Percentiles rank a stretch among this genome's conserved stretches.
Conservation (phyloP, 495 filamentous ascomycete species). For the Pseudoneurospora amorphoporcata region DNA sequence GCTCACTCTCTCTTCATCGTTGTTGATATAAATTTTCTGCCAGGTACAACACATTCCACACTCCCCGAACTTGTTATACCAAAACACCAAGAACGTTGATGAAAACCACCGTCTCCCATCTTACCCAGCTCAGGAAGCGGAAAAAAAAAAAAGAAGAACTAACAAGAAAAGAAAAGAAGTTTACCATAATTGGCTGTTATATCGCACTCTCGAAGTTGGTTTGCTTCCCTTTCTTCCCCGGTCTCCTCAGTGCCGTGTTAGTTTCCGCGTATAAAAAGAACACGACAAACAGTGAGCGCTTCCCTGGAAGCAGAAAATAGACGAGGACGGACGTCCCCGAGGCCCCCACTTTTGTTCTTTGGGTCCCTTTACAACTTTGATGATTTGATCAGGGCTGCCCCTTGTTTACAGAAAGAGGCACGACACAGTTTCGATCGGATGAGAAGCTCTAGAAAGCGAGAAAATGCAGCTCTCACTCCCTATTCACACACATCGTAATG, state of each 20-base stretch:
- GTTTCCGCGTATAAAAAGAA: not conserved
- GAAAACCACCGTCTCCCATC: no score
- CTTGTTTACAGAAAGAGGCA: not conserved
- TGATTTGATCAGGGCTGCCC: not conserved
- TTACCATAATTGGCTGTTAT: not conserved
- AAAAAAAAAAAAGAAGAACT: no score
- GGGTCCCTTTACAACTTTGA: not conserved
- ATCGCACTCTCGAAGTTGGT: not conserved
- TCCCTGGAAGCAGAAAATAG: not conserved
- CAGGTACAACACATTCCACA: not conserved
- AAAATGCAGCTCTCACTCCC: not conserved
- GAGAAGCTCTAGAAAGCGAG: not conserved
- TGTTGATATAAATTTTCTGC: not conserved
- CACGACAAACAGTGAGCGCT: not conserved
- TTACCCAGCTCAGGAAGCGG: no score
- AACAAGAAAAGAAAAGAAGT: not conserved
- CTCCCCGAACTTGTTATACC: no score
- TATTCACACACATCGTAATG: not conserved
- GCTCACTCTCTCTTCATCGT: not conserved
- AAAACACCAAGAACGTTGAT: no score
- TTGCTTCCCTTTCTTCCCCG: not conserved
- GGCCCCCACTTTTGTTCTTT: not conserved
- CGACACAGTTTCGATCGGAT: not conserved
- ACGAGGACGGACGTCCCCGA: not conserved
- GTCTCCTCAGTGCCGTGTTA: not conserved